Evolutionary conservation across 2,329 filamentous ascomycete species (phyloP).

Genomic region (Thielaviopsis euricoi): DNA sequence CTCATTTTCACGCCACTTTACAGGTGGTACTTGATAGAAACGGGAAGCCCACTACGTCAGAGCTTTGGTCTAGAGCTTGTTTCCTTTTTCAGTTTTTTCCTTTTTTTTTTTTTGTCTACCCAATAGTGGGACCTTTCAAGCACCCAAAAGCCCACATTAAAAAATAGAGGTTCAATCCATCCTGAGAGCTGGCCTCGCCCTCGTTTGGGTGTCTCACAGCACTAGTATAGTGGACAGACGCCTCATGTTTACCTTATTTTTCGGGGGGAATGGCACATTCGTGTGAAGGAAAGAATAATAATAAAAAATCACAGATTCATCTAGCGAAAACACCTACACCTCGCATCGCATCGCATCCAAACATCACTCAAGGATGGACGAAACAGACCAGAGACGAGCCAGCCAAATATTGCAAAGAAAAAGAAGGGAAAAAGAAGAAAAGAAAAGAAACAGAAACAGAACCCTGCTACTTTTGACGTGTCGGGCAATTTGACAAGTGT

Average conservation of each 20-base stretch:
- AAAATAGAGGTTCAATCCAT: too few species aligned
- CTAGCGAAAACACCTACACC: not conserved
- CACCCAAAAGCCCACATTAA: too few species aligned
- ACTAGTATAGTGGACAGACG: too few species aligned
- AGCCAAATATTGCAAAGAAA: not conserved
- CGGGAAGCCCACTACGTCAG: not conserved
- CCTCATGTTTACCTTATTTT: not conserved
- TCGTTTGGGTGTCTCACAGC: not conserved
- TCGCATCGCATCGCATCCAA: not conserved
- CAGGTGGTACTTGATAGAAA: not conserved
- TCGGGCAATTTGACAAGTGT: not conserved
- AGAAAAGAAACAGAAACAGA: not conserved
- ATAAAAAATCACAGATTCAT: not conserved
- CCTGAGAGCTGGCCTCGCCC: too few species aligned
- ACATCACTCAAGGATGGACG: not conserved
- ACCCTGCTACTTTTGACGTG: not conserved
- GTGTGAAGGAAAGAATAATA: too few species aligned
- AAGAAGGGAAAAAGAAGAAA: not conserved
- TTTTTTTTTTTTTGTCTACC: too few species aligned
- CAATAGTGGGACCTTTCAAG: not conserved
- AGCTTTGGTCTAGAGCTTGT: not conserved
- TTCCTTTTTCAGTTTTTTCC: not conserved
- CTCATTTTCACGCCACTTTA: not conserved
- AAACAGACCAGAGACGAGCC: not conserved
- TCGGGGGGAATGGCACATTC: not conserved